Evolutionary conservation across 2,329 filamentous ascomycete genomes (phyloP).

Genomic region (Monosporascus sp.): DNA sequence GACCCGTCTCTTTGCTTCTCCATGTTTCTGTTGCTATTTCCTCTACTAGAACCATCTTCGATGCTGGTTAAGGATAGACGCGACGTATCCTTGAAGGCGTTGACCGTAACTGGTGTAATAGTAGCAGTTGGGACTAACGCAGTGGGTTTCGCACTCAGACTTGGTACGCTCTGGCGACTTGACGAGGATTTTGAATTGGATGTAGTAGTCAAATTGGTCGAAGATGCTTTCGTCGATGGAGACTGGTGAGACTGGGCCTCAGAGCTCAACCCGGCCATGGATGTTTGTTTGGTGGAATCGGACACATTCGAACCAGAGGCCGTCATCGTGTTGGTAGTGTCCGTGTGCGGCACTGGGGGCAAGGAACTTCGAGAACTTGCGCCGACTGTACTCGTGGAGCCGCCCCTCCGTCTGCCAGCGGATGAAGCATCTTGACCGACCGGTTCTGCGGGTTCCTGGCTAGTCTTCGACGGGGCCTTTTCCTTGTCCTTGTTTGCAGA

Average conservation of each 20-base stretch:
- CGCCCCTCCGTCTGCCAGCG: conserved; percentile 29
- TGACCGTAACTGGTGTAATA: conserved; percentile 44
- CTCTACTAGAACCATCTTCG: conserved; percentile 38
- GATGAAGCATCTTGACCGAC: conserved; percentile 37
- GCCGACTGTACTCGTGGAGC: conserved; percentile 29
- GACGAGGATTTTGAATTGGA: conserved; percentile 35
- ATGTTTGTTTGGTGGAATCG: conserved; percentile 26
- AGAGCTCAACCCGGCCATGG: conserved; percentile 27
- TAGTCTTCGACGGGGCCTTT: conserved; percentile 8
- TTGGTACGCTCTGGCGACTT: conserved; percentile 26
- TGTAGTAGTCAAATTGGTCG: conserved; percentile 36
- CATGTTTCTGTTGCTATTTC: conserved; percentile 35
- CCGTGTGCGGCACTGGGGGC: conserved; percentile 35
- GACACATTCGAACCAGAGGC: conserved; percentile 29
- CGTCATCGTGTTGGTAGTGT: conserved; percentile 29
- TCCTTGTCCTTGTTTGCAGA: conserved; percentile 8
- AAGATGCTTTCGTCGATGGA: conserved; percentile 41
- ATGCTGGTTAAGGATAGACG: conserved; percentile 33
- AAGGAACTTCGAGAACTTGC: conserved; percentile 36
- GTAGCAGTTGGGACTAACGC: conserved; percentile 23
- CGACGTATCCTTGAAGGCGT: conserved; percentile 40
- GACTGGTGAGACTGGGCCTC: conserved; percentile 37
- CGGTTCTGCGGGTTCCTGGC: conserved; percentile 24
- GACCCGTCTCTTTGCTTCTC: conserved; percentile 36
- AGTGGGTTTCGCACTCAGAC: conserved; percentile 27